Conservation (phyloP, 2,329 filamentous ascomycete species). For the Phoma herbarum region DNA sequence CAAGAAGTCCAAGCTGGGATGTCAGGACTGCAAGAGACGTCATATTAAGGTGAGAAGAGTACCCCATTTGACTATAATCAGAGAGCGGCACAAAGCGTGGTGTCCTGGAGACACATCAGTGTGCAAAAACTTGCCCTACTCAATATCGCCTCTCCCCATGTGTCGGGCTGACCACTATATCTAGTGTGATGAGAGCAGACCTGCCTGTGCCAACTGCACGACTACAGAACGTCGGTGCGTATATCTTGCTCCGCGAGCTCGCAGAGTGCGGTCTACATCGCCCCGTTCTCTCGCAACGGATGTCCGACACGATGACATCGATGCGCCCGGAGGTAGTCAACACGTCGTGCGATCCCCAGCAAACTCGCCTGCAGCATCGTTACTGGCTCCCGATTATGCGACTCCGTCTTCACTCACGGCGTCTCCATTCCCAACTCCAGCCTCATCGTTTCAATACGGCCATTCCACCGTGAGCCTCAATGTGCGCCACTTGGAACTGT, state of each 20-base stretch:
- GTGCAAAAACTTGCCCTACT: no score
- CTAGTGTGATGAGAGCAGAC: neutral
- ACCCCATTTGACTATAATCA: no score
- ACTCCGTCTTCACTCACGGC: constrained; percentile 12
- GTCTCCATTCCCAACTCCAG: constrained; percentile 9
- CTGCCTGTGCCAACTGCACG: neutral
- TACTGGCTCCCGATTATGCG: neutral
- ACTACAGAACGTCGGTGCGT: neutral
- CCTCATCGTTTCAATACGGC: constrained; percentile 12
- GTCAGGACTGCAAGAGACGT: neutral
- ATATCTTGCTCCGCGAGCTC: neutral
- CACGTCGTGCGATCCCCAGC: neutral
- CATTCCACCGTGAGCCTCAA: constrained; percentile 13
- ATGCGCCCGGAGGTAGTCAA: neutral
- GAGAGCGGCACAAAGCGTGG: neutral
- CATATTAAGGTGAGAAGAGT: neutral
- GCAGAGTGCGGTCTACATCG: neutral
- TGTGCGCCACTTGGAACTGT: constrained; percentile 32
- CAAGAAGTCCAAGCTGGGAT: neutral
- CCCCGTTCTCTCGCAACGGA: no score
- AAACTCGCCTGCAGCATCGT: neutral
- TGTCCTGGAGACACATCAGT: neutral
- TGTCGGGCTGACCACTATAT: neutral
- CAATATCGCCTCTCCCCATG: no score
- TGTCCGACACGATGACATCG: neutral